phyloP scores from a whole-genome alignment of 441 rosid genomes.

The Francoa sonchifolia region DNA sequence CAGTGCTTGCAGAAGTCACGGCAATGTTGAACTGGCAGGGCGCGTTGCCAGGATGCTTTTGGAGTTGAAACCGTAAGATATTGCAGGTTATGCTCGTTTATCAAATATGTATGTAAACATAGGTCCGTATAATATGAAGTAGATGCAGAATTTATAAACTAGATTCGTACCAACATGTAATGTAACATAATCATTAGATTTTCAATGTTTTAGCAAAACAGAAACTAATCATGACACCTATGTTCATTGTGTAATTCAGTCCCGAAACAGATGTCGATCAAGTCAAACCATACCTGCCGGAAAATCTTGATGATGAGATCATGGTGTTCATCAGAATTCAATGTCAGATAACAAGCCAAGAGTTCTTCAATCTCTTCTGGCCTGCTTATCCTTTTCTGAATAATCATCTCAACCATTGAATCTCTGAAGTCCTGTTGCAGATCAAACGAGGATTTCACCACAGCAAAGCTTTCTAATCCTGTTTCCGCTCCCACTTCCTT shows the following conservation, averaged over 20 bases:
- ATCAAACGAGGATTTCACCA: constrained; percentile 61
- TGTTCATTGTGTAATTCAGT: constrained; percentile 18
- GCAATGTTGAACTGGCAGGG: constrained; percentile 26
- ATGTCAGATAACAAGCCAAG: constrained; percentile 67
- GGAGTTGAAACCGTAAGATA: constrained; percentile 20
- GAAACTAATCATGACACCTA: constrained; percentile 4
- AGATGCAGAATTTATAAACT: no score
- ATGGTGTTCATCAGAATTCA: constrained; percentile 61
- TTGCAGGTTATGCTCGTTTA: constrained; percentile 26
- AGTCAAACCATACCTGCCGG: constrained; percentile 62
- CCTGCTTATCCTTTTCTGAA: constrained; percentile 41
- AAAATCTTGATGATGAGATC: constrained; percentile 82
- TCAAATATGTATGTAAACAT: constrained; percentile 31
- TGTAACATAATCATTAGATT: no score
- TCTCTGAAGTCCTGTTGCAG: constrained; percentile 75
- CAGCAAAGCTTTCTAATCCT: constrained; percentile 51
- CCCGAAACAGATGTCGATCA: constrained; percentile 24
- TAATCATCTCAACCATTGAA: constrained; percentile 86
- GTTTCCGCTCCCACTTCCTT: constrained; percentile 13
- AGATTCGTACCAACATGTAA: no score
- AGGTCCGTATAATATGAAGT: no score
- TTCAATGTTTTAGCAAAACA: no score
- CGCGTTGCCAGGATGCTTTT: constrained; percentile 18
- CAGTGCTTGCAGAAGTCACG: constrained; percentile 30
- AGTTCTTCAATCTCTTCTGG: constrained; percentile 77